These are phyloP conservation scores for Trichophyton rubrum DNA, from an alignment of 2,329 filamentous ascomycete species.

Conservation along the genomic window DNA sequence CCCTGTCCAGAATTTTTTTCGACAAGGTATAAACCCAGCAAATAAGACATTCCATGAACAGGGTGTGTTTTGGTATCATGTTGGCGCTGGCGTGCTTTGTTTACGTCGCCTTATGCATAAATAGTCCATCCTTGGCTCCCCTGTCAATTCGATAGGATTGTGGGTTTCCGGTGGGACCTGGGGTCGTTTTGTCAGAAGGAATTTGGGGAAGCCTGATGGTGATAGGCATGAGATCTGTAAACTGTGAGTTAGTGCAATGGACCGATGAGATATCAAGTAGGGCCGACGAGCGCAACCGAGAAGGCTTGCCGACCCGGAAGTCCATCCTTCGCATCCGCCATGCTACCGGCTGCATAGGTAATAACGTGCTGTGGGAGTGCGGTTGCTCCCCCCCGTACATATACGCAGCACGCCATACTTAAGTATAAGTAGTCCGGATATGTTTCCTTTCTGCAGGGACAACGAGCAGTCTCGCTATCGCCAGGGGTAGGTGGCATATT, in stretches of 20 bases:
- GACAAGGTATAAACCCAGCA: neutral
- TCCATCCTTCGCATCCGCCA: neutral
- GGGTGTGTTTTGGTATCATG: constrained; percentile 3
- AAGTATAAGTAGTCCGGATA: neutral
- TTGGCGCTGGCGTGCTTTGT: neutral
- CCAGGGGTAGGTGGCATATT: too few species aligned
- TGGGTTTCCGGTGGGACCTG: neutral
- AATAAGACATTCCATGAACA: neutral
- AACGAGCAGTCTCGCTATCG: neutral
- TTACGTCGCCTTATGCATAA: neutral
- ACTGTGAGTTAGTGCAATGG: too few species aligned
- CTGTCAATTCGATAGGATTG: neutral
- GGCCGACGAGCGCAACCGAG: neutral
- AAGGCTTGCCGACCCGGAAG: neutral
- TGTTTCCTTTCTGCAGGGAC: neutral
- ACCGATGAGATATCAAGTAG: neutral
- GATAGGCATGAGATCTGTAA: too few species aligned
- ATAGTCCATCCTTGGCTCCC: neutral
- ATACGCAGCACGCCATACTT: neutral
- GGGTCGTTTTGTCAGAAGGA: neutral
- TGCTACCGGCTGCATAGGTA: neutral
- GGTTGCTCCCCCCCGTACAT: neutral
- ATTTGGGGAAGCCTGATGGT: neutral
- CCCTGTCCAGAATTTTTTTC: neutral
- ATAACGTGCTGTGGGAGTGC: neutral